These are phyloP conservation scores for Arabidopsis hybrid DNA, from an alignment of 441 rosid species.

Conservation along the genomic window DNA sequence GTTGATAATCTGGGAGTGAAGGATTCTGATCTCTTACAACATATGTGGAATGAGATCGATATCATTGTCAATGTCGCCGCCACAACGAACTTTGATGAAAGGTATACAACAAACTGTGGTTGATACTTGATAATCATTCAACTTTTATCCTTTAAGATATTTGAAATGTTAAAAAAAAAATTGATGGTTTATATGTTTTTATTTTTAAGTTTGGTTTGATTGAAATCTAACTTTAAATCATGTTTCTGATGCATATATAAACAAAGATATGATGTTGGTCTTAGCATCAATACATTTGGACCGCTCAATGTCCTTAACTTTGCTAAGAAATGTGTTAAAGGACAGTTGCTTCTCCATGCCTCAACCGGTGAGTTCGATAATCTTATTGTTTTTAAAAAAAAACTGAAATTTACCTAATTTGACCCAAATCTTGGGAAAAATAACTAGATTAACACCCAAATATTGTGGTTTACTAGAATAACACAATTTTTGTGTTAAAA, in stretches of 20 bases:
- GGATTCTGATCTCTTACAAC: conserved; percentile 50
- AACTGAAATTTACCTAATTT: too few relatives aligned
- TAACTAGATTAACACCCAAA: too few relatives aligned
- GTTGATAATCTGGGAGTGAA: conserved; percentile 61
- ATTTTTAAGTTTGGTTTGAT: background rate
- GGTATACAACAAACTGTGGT: conserved; percentile 41
- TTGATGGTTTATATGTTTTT: too few relatives aligned
- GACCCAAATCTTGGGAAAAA: too few relatives aligned
- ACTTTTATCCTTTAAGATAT: background rate
- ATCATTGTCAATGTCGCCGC: conserved; percentile 75
- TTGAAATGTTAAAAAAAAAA: too few relatives aligned
- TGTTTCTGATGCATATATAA: background rate
- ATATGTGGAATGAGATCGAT: conserved; percentile 62
- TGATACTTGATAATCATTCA: background rate
- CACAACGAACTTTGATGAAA: conserved; percentile 81
- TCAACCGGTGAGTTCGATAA: conserved; percentile 65
- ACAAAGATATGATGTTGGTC: conserved; percentile 76
- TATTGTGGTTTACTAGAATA: too few relatives aligned
- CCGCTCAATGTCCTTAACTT: conserved; percentile 63
- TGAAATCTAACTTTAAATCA: background rate
- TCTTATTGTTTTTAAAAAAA: background rate
- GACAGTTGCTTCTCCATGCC: conserved; percentile 65
- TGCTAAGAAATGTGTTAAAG: conserved; percentile 67
- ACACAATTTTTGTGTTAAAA: too few relatives aligned
- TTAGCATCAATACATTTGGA: conserved; percentile 77